Evolutionary conservation across 306 rosid species (phyloP), one percentile per base, ranked within the genome.

Genomic region (Hippophae rhamnoides): DNA sequence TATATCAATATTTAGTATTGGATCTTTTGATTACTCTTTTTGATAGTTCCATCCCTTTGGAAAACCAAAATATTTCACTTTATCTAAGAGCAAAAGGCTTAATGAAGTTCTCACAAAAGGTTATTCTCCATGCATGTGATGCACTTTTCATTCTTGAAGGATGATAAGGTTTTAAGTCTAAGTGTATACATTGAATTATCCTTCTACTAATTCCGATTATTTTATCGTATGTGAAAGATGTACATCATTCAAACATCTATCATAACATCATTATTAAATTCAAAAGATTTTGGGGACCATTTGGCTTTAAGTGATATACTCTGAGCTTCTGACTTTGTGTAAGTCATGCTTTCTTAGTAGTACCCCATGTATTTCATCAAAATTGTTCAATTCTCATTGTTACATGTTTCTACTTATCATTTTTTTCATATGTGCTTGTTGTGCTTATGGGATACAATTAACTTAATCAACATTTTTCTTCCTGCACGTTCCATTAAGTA

Each of bases 71-170:
- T 64, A 76, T 80, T 67, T 85, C 86, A 54, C 68, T 66, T 69
- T 78, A 82, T 74, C 94, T 90, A 41, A 84, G 96, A 81, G 93
- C 96, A 74, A 70, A 80, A 68, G 50, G 69, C 65, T 78, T 81
- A 63, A 73, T 64, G 77, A 70, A 78, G 66, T 64, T 61, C 71
- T 85, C 86, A 6, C 95, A 87, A 73, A 86, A 68, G 82, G 80
- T 80, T 69, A 62, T 75, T 80, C 95, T 92, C 69, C 78, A 77
- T 61, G 88, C 86, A 42, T 96, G 99, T 42, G 95, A 88, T 62
- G 94, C 95, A 60, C 85, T 92, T 73, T 92, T 85, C 75, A 86
- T 92, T 75, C 99, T 96, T 27, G 95, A 88, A 88, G 97, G 99
- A 77, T 88, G 95, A 96, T 88, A 74, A 78, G 87, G 41, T 71